Conservation (phyloP, 2,329 filamentous ascomycete species). For the Trichoderma atrobrunneum region DNA sequence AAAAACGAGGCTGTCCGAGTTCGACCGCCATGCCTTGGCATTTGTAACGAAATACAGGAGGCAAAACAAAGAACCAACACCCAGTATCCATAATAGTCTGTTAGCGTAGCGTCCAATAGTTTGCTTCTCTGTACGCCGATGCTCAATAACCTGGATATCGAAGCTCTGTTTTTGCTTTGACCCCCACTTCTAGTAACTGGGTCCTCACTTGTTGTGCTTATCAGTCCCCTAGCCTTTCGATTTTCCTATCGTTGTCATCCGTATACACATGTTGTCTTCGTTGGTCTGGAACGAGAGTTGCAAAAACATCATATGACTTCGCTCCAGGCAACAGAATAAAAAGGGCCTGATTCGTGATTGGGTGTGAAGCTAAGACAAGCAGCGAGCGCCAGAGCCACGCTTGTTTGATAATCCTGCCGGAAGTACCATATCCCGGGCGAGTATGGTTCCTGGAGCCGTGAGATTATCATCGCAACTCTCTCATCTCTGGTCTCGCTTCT, state of each 20-base stretch:
- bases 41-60: not conserved
- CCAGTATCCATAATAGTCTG: not conserved
- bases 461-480: not conserved
- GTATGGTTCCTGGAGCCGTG: not conserved
- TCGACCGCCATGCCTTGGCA: not conserved
- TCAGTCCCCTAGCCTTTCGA: not conserved
- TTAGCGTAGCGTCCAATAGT: not conserved
- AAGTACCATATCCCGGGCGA: not conserved
- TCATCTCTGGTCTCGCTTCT: not conserved
- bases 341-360: not conserved
- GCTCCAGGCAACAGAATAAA: not conserved
- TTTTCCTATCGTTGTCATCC: not conserved
- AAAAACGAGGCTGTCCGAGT: not conserved
- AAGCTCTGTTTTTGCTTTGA: not conserved
- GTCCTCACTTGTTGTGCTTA: not conserved
- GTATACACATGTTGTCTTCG: not conserved
- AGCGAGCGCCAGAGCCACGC: not conserved
- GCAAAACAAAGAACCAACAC: not conserved
- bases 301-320: not conserved
- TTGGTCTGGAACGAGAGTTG: not conserved
- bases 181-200: not conserved
- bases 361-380: not conserved
- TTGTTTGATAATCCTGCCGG: not conserved
- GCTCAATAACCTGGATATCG: not conserved
- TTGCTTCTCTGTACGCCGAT: not conserved